Conservation (phyloP, 768 basidiomycete genomes). For the Termitomyces sp. region DNA sequence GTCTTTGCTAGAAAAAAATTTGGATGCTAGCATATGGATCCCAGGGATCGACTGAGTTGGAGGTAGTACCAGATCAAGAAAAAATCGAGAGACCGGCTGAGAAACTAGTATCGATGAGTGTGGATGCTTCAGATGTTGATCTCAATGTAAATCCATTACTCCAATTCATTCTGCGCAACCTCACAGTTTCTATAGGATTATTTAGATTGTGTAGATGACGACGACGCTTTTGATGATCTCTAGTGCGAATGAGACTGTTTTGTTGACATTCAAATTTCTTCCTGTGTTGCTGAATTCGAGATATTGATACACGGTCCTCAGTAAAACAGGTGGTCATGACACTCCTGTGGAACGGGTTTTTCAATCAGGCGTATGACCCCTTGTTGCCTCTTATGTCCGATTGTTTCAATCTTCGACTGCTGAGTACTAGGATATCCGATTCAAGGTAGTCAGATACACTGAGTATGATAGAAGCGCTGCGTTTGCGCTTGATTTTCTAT, state of each 20-base stretch:
- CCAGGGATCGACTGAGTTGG: too few relatives aligned
- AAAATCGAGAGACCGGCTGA: neutral
- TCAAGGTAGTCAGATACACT: too few relatives aligned
- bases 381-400: neutral
- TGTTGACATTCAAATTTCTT: neutral
- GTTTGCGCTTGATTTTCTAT: too few relatives aligned
- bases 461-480: too few relatives aligned
- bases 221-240: neutral
- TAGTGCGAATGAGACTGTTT: neutral
- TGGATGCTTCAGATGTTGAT: constrained; percentile 12
- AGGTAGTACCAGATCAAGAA: neutral
- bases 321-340: neutral
- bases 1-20: neutral
- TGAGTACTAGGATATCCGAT: too few relatives aligned
- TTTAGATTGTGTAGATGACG: constrained; percentile 11
- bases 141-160: constrained; percentile 1
- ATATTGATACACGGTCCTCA: neutral
- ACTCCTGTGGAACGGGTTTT: neutral
- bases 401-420: neutral
- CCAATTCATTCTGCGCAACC: neutral
- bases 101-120: constrained; percentile 2
- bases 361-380: neutral
- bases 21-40: neutral
- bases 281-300: neutral
- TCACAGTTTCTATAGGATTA: constrained; percentile 11